A percentile compares a stretch with the other conserved stretches of the same genome.
Conservation (phyloP, 1,284 basidiomycete species). For the Trichosporon inkin region DNA sequence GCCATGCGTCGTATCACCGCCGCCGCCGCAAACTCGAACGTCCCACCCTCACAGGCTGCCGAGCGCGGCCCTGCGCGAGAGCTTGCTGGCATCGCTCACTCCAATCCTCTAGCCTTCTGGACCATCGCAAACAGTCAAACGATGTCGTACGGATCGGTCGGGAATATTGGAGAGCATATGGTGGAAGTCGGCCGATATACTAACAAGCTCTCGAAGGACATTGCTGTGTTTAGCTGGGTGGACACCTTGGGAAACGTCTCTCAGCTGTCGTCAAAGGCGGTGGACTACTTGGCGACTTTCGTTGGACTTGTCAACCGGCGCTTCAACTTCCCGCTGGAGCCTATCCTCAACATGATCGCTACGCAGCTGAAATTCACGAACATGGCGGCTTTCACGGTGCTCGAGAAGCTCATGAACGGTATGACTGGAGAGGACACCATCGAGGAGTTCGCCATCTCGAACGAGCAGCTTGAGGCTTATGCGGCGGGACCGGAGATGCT, state of each 20-base stretch:
- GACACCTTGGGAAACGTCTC: constrained; percentile 72
- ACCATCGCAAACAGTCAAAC: constrained; percentile 85
- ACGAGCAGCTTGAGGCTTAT: constrained; percentile 81
- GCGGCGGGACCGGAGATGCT: constrained; percentile 82
- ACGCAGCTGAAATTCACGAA: constrained; percentile 82
- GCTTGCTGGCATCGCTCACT: constrained; percentile 90
- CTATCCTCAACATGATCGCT: constrained; percentile 82
- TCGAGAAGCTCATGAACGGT: constrained; percentile 87
- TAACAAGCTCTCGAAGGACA: constrained; percentile 88
- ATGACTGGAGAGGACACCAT: constrained; percentile 93
- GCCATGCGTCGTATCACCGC: constrained; percentile 51
- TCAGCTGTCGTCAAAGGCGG: constrained; percentile 60
- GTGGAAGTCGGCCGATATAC: constrained; percentile 87
- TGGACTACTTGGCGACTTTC: constrained; percentile 86
- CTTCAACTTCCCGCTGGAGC: constrained; percentile 73
- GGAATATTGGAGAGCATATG: constrained; percentile 86
- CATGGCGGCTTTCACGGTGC: constrained; percentile 81
- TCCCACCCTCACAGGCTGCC: constrained; percentile 16
- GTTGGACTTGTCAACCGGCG: constrained; percentile 86
- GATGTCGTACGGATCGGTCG: constrained; percentile 94
- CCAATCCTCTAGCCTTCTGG: constrained; percentile 91
- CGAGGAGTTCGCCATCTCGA: constrained; percentile 67
- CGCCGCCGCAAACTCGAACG: constrained; percentile 20
- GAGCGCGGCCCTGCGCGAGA: constrained; percentile 60
- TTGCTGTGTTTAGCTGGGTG: constrained; percentile 81